These are phyloP conservation scores for Paraphysoderma sedebokerense DNA, from an alignment of 371 early-diverging fungal genomes.

Conservation along the genomic window DNA sequence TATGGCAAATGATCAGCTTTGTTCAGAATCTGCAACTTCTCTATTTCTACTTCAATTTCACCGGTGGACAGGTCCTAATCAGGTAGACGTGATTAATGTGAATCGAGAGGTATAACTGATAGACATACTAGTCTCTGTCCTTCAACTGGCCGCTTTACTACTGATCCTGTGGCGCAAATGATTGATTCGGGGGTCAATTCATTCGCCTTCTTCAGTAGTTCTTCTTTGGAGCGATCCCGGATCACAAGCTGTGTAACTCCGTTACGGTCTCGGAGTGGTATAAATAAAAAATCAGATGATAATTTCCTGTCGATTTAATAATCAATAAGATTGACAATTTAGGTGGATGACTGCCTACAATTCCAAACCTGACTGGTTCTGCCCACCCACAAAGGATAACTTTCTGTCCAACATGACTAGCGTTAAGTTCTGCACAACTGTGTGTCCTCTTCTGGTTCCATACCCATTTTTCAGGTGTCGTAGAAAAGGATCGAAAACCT, in stretches of 20 bases:
- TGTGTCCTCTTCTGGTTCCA: conserved; percentile 47
- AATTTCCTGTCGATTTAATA: conserved; percentile 10
- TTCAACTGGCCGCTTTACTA: conserved; percentile 23
- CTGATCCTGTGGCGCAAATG: conserved; percentile 39
- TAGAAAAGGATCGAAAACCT: not conserved
- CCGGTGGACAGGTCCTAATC: conserved; percentile 26
- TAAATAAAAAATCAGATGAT: conserved; percentile 39
- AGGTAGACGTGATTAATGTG: not conserved
- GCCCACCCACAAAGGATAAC: conserved; percentile 63
- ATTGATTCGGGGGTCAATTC: conserved; percentile 41
- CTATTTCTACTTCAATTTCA: conserved; percentile 52
- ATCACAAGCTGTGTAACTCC: conserved; percentile 48
- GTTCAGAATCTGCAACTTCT: conserved; percentile 44
- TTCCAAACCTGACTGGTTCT: conserved; percentile 34
- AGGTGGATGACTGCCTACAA: not conserved
- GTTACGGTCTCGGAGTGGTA: conserved; percentile 46
- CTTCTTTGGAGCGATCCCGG: conserved; percentile 5
- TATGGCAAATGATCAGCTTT: conserved; percentile 44
- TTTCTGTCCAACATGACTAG: conserved; percentile 27
- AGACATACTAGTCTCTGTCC: not conserved
- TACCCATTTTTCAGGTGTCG: conserved; percentile 6
- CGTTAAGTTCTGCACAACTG: conserved; percentile 42
- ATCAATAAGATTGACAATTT: not conserved
- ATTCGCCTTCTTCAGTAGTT: conserved; percentile 21
- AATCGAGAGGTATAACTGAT: not conserved